Base-by-base conservation (phyloP, 2,329 filamentous ascomycete genomes). In the Alternaria ventricosa region DNA sequence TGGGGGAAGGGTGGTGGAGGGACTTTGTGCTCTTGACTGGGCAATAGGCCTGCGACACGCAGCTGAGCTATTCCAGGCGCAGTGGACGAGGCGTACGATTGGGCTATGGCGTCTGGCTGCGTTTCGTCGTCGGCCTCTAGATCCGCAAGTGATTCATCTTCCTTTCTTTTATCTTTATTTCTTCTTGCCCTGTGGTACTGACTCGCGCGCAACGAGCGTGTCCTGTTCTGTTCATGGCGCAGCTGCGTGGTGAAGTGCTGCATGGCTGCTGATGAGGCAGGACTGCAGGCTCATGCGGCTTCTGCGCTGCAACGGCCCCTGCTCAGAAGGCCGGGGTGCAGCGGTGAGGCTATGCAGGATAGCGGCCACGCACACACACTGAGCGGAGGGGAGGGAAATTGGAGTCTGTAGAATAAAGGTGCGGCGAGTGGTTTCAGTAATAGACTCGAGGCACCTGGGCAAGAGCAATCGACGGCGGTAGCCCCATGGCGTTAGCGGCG, bases 1-100 rank as follows among this genome's bases (percentile, higher is more conserved):
- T 85, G 83, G 36, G 83, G 84, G 64, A 85, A 85, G 36, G 82
- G 81, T 25, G 70, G 64, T 46, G 75, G 72, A 53, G 83, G 83
- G 13, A 84, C 62, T 23, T 76, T 70, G 45, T 80, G 58, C 23
- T 74, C 77, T 27, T 78, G 68, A n/a, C 80, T 72, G 60, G 80
- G 73, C 57, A 77, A 70, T 63, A 79, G 75, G 55, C 82, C 82
- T 65, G 83, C 82, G 60, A 82, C 74, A 71, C 74, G 78, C 66
- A 76, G 71, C 67, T 80, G 76, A 46, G 63, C 68, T 64, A 70
- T 64, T 60, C 77, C 69, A 30, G 64, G 61, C 20, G 70, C 58
- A 44, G 68, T 63, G 66, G 67, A 68, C 57, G 70, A 70, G 59
- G 63, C 33, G 49, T 55, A 57, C 54, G 70, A 67, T 49, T 71